Evolutionary conservation across 2,329 filamentous ascomycete genomes (phyloP).

Genomic region (Aspergillus amoenus): DNA sequence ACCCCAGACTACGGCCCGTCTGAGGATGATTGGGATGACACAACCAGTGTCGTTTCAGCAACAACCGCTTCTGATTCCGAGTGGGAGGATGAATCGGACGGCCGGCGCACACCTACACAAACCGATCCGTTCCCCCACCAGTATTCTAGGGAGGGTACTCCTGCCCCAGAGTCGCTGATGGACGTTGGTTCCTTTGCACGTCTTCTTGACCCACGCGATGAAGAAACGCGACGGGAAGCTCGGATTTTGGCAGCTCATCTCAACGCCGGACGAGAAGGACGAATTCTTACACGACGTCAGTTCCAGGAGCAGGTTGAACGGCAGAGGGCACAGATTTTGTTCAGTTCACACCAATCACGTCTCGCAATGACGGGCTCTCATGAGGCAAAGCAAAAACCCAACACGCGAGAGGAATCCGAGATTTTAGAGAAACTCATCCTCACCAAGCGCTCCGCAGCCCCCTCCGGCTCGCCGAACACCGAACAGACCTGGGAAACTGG

Average conservation of each 20-base stretch:
- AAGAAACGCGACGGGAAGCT: constrained; percentile 78
- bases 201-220: constrained; percentile 75
- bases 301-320: constrained; percentile 68
- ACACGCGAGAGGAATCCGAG: constrained; percentile 55
- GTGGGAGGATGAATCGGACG: constrained; percentile 48
- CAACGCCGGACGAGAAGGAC: constrained; percentile 52
- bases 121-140: constrained; percentile 56
- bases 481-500: constrained; percentile 63
- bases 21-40: constrained; percentile 63
- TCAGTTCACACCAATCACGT: constrained; percentile 45
- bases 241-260: constrained; percentile 78
- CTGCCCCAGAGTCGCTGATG: constrained; percentile 62
- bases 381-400: constrained; percentile 33
- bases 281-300: constrained; percentile 76
- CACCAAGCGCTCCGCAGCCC: constrained; percentile 45
- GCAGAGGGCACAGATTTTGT: constrained; percentile 69
- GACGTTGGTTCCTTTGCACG: constrained; percentile 70
- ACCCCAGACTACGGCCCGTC: constrained; percentile 73
- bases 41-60: constrained; percentile 76
- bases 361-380: constrained; percentile 6
- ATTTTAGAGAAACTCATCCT: constrained; percentile 61
- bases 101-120: constrained; percentile 72
- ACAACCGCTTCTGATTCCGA: constrained; percentile 54
- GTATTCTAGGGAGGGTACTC: constrained; percentile 47
- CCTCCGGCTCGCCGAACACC: constrained; percentile 12